These are phyloP conservation scores for Strobilomyces echinocephalus DNA, from an alignment of 768 basidiomycete genomes.

Conservation along the genomic window DNA sequence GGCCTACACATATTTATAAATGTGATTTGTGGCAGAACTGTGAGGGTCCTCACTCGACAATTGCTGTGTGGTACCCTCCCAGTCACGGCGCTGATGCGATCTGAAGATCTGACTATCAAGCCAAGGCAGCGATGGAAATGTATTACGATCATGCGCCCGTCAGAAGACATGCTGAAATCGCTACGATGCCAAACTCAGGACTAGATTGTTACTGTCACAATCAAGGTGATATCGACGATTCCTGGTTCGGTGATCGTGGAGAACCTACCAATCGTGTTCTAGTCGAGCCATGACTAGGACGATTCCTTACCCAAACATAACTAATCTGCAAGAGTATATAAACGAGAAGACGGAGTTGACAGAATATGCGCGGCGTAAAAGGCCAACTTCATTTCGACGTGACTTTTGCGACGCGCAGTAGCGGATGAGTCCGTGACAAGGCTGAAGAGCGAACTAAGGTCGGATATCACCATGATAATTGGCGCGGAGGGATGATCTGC, in stretches of 20 bases:
- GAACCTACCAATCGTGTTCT: background rate
- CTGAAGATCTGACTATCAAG: background rate
- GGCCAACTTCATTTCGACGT: constrained; percentile 54
- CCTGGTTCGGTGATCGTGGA: background rate
- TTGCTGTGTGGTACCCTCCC: constrained; percentile 19
- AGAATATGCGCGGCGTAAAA: constrained; percentile 67
- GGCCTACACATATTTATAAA: background rate
- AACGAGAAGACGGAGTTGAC: constrained; percentile 40
- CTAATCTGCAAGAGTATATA: constrained; percentile 40
- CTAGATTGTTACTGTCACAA: constrained; percentile 8
- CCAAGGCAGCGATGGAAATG: no score
- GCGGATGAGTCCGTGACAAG: background rate
- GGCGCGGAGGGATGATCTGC: constrained; percentile 14
- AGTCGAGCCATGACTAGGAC: background rate
- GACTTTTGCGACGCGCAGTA: constrained; percentile 18
- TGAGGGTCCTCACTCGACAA: constrained; percentile 22
- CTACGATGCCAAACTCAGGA: no score
- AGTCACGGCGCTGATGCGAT: constrained; percentile 4
- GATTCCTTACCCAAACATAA: constrained; percentile 26
- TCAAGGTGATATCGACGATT: background rate
- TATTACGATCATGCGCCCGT: background rate
- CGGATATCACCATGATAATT: constrained; percentile 25
- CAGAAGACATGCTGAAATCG: background rate
- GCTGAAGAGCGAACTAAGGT: constrained; percentile 22
- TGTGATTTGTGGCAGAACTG: constrained; percentile 18